Conservation (phyloP, 2,329 filamentous ascomycete genomes). For the Diplodia corticola region DNA sequence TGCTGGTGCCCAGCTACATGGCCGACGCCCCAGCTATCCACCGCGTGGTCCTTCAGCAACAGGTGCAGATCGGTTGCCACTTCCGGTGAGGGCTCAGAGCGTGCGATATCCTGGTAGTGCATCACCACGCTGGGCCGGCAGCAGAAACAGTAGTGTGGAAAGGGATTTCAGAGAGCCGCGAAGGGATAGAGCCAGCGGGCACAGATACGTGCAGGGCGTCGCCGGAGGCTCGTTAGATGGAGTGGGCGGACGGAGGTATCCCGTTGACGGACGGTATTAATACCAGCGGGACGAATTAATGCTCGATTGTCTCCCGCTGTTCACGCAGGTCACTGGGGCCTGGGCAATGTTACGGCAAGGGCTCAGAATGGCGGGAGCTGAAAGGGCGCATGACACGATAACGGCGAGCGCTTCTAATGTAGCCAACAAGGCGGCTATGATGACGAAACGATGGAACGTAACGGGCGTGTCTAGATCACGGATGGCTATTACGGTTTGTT, state of each 20-base stretch:
- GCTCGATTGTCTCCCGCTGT: too few relatives aligned
- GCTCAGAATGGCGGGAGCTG: not conserved
- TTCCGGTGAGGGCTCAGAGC: constrained; percentile 13
- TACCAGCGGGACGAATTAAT: not conserved
- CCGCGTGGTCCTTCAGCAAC: constrained; percentile 2
- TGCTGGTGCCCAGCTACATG: not conserved
- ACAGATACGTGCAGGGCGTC: constrained; percentile 9
- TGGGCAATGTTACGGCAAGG: not conserved
- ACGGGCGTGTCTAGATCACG: not conserved
- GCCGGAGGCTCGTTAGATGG: constrained; percentile 19
- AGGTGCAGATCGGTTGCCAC: not conserved
- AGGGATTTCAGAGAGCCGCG: not conserved
- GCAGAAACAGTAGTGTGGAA: constrained; percentile 14
- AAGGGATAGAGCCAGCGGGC: not conserved
- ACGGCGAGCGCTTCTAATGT: not conserved
- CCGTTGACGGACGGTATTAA: constrained; percentile 17
- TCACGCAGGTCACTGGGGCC: not conserved
- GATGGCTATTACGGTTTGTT: not conserved
- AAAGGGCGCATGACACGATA: not conserved
- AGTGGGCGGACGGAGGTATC: constrained; percentile 25
- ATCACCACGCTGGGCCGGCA: constrained; percentile 7
- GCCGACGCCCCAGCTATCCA: constrained; percentile 17
- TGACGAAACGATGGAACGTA: not conserved
- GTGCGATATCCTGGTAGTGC: constrained; percentile 10
- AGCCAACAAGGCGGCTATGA: not conserved